These are phyloP conservation scores for Flueggea neowawraea DNA, from an alignment of 441 rosid genomes.

Conservation along the genomic window DNA sequence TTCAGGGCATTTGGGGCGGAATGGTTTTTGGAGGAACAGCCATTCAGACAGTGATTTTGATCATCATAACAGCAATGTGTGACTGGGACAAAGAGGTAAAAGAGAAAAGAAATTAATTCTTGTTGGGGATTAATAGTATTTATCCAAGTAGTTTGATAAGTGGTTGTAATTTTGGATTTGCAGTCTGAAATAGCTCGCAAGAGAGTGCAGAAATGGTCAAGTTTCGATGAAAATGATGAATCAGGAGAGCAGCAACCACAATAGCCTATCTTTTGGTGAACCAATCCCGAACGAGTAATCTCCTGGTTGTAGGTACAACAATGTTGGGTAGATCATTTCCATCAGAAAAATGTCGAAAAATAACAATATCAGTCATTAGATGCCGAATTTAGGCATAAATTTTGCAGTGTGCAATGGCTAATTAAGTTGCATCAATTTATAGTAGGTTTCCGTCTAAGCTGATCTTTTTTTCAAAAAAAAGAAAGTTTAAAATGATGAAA, in stretches of 20 bases:
- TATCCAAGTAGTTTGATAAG: background rate
- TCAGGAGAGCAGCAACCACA: background rate
- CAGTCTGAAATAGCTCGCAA: constrained; percentile 39
- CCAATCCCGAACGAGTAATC: too few relatives aligned
- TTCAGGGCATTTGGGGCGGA: constrained; percentile 75
- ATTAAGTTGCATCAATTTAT: too few relatives aligned
- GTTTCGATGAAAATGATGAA: constrained; percentile 2
- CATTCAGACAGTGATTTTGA: constrained; percentile 53
- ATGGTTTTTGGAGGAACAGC: constrained; percentile 79
- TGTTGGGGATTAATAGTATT: background rate
- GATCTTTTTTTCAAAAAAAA: too few relatives aligned
- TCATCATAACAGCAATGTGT: constrained; percentile 27
- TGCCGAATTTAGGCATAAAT: too few relatives aligned
- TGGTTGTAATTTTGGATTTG: background rate
- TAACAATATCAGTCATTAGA: too few relatives aligned
- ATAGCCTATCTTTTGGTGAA: background rate
- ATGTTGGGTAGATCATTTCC: too few relatives aligned
- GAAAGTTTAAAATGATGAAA: too few relatives aligned
- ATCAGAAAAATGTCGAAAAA: too few relatives aligned
- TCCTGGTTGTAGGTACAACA: too few relatives aligned
- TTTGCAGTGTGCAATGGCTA: too few relatives aligned
- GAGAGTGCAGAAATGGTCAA: constrained; percentile 33
- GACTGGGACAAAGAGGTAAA: constrained; percentile 70
- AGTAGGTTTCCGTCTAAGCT: too few relatives aligned
- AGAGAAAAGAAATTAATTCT: background rate